Evolutionary conservation across 306 rosid genomes (phyloP), one percentile per base, ranked within the genome.

Genomic region (Lathyrus sativus): DNA sequence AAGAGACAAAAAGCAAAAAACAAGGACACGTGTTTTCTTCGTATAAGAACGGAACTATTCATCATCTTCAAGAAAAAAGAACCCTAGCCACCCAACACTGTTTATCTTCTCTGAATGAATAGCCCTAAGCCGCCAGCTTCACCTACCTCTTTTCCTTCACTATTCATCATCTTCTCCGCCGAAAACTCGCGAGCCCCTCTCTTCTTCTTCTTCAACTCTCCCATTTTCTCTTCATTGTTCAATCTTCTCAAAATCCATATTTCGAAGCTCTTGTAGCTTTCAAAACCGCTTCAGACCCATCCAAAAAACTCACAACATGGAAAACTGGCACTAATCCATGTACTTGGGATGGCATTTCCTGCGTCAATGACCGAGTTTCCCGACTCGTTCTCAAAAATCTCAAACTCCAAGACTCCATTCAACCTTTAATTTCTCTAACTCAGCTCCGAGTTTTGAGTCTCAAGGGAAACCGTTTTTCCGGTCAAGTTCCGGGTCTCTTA

Each of bases 391-490:
- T 93, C 4, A 97, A 93, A 22, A 79, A 79, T 57, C 88, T 90
- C 15, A 70, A 76, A 59, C 93, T 93, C 4, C 81, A 42, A 7
- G 96, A 95, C 63, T 82, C 97, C 7, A 71, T 93, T 18, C 49
- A 73, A 0, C 69, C 87, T 1, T 78, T 93, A 45, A 70, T 90
- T 0, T 58, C 79, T 12, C 50, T 90, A 2, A 83, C 91, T 76
- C 84, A 83, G 76, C 91, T 93, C 43, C 91, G 97, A 65, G 96
- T 90, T 35, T 82, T 93, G 9, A 93, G 98, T 80, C 95, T 93
- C 45, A 93, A 93, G 53, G 66, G 71, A 0, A 93, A 93, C 82
- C 89, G 81, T 26, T 85, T 90, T 35, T 75, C 95, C 12, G 95
- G 95, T 4, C 29, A 76, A 61, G 45, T 90, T 70, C 96, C 96